Evolutionary conservation across 768 basidiomycete genomes (phyloP).

Genomic region (Mrakia blollopis): DNA sequence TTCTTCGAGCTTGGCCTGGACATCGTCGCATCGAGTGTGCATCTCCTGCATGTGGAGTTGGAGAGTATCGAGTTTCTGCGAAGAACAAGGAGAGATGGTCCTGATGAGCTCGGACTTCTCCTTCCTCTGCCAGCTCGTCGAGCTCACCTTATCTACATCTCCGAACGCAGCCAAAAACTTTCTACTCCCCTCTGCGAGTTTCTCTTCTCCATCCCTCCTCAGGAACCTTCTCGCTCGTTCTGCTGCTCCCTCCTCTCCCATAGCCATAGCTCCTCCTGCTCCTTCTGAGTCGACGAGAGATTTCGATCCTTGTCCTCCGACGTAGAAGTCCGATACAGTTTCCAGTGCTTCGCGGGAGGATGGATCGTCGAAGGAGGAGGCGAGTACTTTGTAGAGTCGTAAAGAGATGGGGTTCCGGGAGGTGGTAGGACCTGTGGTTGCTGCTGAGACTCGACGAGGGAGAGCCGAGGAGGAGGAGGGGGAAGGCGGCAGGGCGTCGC

Average conservation of each 20-base stretch:
- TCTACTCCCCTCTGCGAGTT: conserved; percentile 72
- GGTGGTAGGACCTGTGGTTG: conserved; percentile 7
- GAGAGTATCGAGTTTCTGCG: conserved; percentile 75
- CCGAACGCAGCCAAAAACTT: conserved; percentile 78
- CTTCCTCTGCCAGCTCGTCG: not conserved
- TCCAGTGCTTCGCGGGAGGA: conserved; percentile 62
- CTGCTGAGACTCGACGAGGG: not conserved
- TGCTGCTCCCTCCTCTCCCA: conserved; percentile 47
- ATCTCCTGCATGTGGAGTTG: conserved; percentile 73
- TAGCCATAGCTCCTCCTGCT: conserved; percentile 36
- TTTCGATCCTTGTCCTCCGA: conserved; percentile 14
- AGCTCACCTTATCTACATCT: conserved; percentile 81
- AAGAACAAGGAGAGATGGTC: not conserved
- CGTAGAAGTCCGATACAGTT: conserved; percentile 77
- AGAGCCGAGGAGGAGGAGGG: not conserved
- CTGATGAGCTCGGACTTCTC: conserved; percentile 8
- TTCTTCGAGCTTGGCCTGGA: conserved; percentile 66
- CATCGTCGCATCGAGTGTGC: conserved; percentile 75
- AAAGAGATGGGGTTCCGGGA: conserved; percentile 61
- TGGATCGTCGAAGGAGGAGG: conserved; percentile 51
- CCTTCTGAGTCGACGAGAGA: not conserved
- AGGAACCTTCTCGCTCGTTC: conserved; percentile 71
- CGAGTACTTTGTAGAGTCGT: conserved; percentile 83
- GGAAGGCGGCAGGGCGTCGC: not conserved
- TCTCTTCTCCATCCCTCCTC: conserved; percentile 75